phyloP scores from a whole-genome alignment of 108 stramenopile species.

The Nannochloropsis salina region DNA sequence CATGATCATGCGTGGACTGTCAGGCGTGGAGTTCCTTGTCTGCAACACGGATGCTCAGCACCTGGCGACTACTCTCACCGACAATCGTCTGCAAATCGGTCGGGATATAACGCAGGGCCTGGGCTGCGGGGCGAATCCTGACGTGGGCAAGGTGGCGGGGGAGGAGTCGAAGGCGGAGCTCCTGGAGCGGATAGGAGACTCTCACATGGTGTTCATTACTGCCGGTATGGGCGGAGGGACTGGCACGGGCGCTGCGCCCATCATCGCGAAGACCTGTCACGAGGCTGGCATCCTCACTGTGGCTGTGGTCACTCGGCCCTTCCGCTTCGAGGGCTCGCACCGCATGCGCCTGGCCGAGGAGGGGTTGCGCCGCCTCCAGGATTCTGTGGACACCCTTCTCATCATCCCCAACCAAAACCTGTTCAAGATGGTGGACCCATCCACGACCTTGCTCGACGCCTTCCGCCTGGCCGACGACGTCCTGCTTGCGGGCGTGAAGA shows the following conservation, averaged over 20 bases:
- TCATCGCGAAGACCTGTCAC: conserved; percentile 50
- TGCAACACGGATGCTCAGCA: conserved; percentile 59
- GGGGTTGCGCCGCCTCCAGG: conserved; percentile 41
- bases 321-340: conserved; percentile 55
- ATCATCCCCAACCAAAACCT: conserved; percentile 59
- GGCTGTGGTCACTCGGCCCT: conserved; percentile 54
- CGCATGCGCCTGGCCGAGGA: conserved; percentile 56
- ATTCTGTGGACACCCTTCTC: conserved; percentile 53
- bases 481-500: conserved; percentile 51
- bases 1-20: conserved; percentile 75
- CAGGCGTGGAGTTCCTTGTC: conserved; percentile 71
- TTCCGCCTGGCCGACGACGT: conserved; percentile 54
- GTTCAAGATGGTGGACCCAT: conserved; percentile 51
- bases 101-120: conserved; percentile 41
- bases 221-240: conserved; percentile 59
- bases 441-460: conserved; percentile 16
- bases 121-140: conserved; percentile 58
- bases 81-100: conserved; percentile 55
- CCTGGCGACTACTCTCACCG: conserved; percentile 51
- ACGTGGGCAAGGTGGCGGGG: conserved; percentile 45
- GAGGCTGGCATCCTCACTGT: conserved; percentile 53
- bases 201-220: conserved; percentile 54
- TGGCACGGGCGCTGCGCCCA: conserved; percentile 55
- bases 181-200: conserved; percentile 29
- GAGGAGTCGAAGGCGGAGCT: conserved; percentile 40